Conservation (phyloP, 192 early-diverging fungal genomes). For the Coemansia biformis region DNA sequence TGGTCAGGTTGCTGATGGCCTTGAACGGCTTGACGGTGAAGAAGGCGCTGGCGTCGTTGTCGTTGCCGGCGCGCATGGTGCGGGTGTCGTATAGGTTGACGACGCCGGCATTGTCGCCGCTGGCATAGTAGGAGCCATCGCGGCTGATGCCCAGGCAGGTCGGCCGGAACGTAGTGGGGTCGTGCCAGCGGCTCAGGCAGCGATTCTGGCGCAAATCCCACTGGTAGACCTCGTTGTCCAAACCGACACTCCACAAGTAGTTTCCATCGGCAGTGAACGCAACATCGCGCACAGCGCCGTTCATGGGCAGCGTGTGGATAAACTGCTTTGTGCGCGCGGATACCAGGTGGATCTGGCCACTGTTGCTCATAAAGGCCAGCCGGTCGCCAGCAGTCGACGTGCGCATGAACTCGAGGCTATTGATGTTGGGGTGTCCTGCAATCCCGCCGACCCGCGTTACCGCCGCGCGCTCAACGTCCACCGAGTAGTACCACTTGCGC, state of each 20-base stretch:
- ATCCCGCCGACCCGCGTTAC: conserved; percentile 70
- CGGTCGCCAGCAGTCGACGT: conserved; percentile 67
- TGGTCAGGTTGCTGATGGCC: conserved; percentile 80
- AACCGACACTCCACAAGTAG: conserved; percentile 70
- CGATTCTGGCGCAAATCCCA: conserved; percentile 75
- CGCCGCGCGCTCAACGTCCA: conserved; percentile 71
- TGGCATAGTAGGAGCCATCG: conserved; percentile 73
- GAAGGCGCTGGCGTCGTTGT: conserved; percentile 27
- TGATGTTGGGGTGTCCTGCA: conserved; percentile 63
- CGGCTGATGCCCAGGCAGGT: conserved; percentile 65
- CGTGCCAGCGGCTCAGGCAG: conserved; percentile 74
- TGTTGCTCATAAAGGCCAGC: conserved; percentile 71
- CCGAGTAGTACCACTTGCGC: conserved; percentile 75
- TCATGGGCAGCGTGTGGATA: conserved; percentile 87
- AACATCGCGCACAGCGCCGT: conserved; percentile 64
- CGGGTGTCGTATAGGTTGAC: conserved; percentile 82
- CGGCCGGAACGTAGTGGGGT: conserved; percentile 77
- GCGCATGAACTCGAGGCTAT: conserved; percentile 64
- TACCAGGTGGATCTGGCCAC: conserved; percentile 81
- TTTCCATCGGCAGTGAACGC: conserved; percentile 77
- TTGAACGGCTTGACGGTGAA: conserved; percentile 59
- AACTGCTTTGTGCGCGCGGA: conserved; percentile 77
- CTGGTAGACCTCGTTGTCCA: conserved; percentile 82
- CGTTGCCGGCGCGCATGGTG: conserved; percentile 6
- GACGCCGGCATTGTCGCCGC: conserved; percentile 77